A percentile compares a stretch with the other conserved stretches of the same genome.
Evolutionary conservation across 2,329 filamentous ascomycete species (phyloP).

Genomic region (Dryadomyces quercus-mongolicae): DNA sequence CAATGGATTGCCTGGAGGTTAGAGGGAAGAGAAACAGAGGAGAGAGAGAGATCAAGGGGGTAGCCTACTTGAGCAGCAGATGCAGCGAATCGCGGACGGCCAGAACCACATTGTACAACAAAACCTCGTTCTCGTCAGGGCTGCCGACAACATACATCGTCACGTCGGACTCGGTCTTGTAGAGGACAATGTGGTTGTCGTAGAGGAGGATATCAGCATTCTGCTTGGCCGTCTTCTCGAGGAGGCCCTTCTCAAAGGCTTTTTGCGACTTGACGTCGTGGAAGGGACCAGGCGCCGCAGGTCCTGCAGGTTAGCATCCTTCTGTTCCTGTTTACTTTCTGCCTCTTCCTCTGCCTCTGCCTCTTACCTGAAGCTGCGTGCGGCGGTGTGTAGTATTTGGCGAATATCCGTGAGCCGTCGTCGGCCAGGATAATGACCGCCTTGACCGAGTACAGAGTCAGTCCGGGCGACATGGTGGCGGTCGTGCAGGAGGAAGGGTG

Average conservation of each 20-base stretch:
- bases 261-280: conserved; percentile 87
- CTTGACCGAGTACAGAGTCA: conserved; percentile 16
- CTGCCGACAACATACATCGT: conserved; percentile 88
- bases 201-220: conserved; percentile 94
- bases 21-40: conserved; percentile 45
- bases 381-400: conserved; percentile 75
- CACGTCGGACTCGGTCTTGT: conserved; percentile 95
- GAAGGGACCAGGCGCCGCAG: conserved; percentile 44
- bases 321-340: no score
- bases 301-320: not conserved
- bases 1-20: conserved; percentile 56
- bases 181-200: conserved; percentile 90
- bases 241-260: conserved; percentile 87
- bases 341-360: not conserved
- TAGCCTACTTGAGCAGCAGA: conserved; percentile 75
- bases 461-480: conserved; percentile 13
- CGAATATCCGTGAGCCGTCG: conserved; percentile 82
- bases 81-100: conserved; percentile 84
- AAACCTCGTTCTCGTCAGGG: conserved; percentile 89
- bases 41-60: no score
- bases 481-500: not conserved
- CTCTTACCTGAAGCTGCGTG: conserved; percentile 26
- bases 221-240: conserved; percentile 93
- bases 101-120: conserved; percentile 88
- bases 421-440: conserved; percentile 54